Evolutionary conservation across 2,329 filamentous ascomycete species (phyloP).

Genomic region (Colletotrichum sp.): DNA sequence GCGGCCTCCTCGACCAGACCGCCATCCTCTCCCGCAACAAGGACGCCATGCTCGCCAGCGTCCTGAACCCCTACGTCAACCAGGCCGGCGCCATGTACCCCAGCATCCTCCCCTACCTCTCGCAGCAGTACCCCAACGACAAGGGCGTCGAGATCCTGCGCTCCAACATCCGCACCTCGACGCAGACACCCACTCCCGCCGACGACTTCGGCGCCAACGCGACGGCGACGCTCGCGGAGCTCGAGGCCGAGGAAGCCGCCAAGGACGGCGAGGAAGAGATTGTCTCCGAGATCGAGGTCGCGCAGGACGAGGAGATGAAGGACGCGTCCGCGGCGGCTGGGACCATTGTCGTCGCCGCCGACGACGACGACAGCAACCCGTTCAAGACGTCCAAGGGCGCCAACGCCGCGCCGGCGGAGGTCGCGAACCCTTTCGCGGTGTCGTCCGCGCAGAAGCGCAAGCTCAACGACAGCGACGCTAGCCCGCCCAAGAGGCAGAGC

Average conservation of each 20-base stretch:
- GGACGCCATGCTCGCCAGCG: conserved; percentile 79
- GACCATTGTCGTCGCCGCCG: conserved; percentile 6
- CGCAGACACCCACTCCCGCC: not conserved
- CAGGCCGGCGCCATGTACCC: conserved; percentile 68
- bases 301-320: conserved; percentile 37
- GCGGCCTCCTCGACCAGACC: conserved; percentile 80
- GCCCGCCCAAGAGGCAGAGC: conserved; percentile 27
- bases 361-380: conserved; percentile 31
- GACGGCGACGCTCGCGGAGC: conserved; percentile 30
- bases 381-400: conserved; percentile 32
- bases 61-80: conserved; percentile 77
- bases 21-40: conserved; percentile 74
- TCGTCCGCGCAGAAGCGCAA: conserved; percentile 44
- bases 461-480: conserved; percentile 33
- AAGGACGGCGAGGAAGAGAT: conserved; percentile 53
- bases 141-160: conserved; percentile 74
- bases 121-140: conserved; percentile 66
- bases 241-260: conserved; percentile 35
- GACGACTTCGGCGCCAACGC: conserved; percentile 3
- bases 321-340: not conserved
- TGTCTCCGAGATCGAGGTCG: conserved; percentile 36
- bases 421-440: conserved; percentile 6
- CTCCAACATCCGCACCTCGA: conserved; percentile 57
- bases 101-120: conserved; percentile 82
- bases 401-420: conserved; percentile 20